These are phyloP conservation scores for Penicillium sp. DNA, from an alignment of 2,329 filamentous ascomycete species.

Conservation along the genomic window DNA sequence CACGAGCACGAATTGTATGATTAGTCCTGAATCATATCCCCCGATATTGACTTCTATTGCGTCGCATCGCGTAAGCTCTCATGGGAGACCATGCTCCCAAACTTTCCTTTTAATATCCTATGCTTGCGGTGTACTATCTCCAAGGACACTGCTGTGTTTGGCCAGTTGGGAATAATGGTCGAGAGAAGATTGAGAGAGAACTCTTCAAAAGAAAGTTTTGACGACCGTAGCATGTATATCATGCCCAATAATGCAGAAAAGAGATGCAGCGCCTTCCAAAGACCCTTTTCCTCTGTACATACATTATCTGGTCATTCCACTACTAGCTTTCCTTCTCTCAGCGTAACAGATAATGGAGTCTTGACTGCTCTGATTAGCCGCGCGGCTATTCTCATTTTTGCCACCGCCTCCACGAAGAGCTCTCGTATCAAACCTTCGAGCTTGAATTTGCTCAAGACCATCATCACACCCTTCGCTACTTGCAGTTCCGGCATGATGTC, in stretches of 20 bases:
- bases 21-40: constrained; percentile 20
- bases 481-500: constrained; percentile 17
- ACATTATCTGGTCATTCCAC: too few species aligned
- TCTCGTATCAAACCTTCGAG: constrained; percentile 13
- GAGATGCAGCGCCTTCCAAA: too few species aligned
- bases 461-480: not conserved
- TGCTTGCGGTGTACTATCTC: too few species aligned
- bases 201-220: too few species aligned
- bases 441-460: not conserved
- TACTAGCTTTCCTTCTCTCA: not conserved
- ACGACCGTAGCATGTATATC: too few species aligned
- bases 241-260: too few species aligned
- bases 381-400: constrained; percentile 20
- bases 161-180: too few species aligned
- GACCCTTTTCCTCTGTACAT: too few species aligned
- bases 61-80: not conserved
- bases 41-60: not conserved
- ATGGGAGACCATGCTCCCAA: not conserved
- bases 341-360: not conserved
- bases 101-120: too few species aligned
- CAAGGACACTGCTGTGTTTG: too few species aligned
- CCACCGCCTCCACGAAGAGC: constrained; percentile 23
- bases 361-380: not conserved
- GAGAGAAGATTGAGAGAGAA: too few species aligned
- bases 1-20: constrained; percentile 36